phyloP scores from a whole-genome alignment of 805 yeast genomes.

The Cyberlindnera japonica region DNA sequence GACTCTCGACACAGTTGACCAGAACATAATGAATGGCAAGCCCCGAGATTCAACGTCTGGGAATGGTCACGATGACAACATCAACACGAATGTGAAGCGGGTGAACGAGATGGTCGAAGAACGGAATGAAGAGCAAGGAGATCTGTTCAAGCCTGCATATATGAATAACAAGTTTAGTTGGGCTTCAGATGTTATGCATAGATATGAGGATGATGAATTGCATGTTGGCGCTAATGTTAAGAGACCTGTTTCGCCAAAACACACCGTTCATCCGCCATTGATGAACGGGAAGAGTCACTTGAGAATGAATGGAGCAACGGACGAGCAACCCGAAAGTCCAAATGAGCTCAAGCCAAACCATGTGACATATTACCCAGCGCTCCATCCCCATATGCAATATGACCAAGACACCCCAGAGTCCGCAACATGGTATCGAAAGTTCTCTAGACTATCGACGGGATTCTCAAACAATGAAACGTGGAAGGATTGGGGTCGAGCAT shows the following conservation, averaged over 20 bases:
- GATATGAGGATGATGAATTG: conserved; percentile 12
- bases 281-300: neutral
- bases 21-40: no score
- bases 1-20: no score
- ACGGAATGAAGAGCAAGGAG: conserved; percentile 11
- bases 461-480: conserved; percentile 18
- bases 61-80: no score
- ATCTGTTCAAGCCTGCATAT: conserved; percentile 13
- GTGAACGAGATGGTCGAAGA: neutral
- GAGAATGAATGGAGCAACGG: no score
- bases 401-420: conserved; percentile 11
- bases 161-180: conserved; percentile 15
- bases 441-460: conserved; percentile 18
- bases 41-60: no score
- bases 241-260: conserved; percentile 6
- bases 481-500: conserved; percentile 28
- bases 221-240: conserved; percentile 1
- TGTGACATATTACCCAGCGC: neutral
- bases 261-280: neutral
- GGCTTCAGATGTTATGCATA: conserved; percentile 11
- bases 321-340: no score
- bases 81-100: no score
- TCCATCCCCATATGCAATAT: neutral
- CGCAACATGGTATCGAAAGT: conserved; percentile 25
- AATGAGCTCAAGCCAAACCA: neutral